These are phyloP conservation scores for Fusarium sp. DNA, from an alignment of 2,329 filamentous ascomycete species.

Conservation along the genomic window DNA sequence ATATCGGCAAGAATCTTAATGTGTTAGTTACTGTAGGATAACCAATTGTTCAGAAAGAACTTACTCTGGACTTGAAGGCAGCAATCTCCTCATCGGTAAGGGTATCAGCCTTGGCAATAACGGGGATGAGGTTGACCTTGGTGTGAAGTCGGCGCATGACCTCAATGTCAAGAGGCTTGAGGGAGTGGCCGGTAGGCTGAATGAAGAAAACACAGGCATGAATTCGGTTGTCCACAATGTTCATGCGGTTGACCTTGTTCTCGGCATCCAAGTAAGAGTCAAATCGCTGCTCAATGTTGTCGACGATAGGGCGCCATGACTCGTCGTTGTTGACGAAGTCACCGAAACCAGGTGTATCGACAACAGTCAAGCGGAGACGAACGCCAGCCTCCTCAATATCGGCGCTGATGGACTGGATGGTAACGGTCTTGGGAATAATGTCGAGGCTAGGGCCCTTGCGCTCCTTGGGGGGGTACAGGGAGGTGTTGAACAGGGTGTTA, in stretches of 20 bases:
- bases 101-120: slow-evolving; percentile 98
- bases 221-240: slow-evolving; percentile 99
- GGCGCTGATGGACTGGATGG: slow-evolving; percentile 93
- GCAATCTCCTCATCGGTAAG: slow-evolving; percentile 96
- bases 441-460: slow-evolving; percentile 97
- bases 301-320: slow-evolving; percentile 98
- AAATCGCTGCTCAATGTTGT: slow-evolving; percentile 99
- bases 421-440: slow-evolving; percentile 97
- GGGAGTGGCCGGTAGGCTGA: slow-evolving; percentile 96
- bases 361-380: slow-evolving; percentile 93
- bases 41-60: slow-evolving; percentile 54
- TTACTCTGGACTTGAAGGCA: slow-evolving; percentile 94
- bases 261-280: slow-evolving; percentile 98
- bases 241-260: slow-evolving; percentile 99
- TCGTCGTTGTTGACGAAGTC: slow-evolving; percentile 99
- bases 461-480: slow-evolving; percentile 98
- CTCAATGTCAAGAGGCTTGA: slow-evolving; percentile 98
- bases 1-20: slow-evolving; percentile 93
- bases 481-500: slow-evolving; percentile 99
- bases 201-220: slow-evolving; percentile 99
- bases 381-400: slow-evolving; percentile 99
- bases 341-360: slow-evolving; percentile 97
- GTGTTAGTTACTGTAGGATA: slow-evolving; percentile 25
- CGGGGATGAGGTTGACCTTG: slow-evolving; percentile 99
- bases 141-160: slow-evolving; percentile 99